Base-by-base conservation (phyloP, 2,329 filamentous ascomycete genomes). In the Penicillium carneum region DNA sequence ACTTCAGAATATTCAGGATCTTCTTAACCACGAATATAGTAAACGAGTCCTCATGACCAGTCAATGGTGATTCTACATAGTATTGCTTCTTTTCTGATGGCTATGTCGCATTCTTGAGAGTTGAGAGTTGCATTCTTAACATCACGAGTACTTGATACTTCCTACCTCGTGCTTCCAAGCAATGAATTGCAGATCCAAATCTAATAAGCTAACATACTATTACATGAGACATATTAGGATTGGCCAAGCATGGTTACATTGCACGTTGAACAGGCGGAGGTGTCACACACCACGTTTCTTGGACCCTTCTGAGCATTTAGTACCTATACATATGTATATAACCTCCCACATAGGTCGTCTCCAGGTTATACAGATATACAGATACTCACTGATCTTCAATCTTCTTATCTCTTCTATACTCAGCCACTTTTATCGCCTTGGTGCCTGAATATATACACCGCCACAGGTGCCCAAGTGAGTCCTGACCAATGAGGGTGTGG, bases 401-500 rank as follows among this genome's bases (percentile, higher is more conserved):
- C 12, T 34, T 49, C 12, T 16, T 11, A 26, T 38, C 8, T 16
- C 2, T 39, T 38, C 14, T 23, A 58, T 31, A 36, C 29, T 38
- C 29, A 63, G 57, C 46, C 61, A 51, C 51, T 10, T 3, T 36
- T 36, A 1, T 16, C 49, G 42, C 42, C 41, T 56, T 38, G n/a
- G 20, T 54, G 51, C 51, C 51, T 54, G 14, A 11, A 49, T 2
- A 3, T 16, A 1, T 14, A 29, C 60, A 63, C 63, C 59, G 65
- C 67, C 67, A 55, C 64, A 55, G 20, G 18, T 42, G 38, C 67
- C 53, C 64, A 52, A 16, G 18, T 42, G 38, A 42, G 23, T 18
- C 26, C 39, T 38, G 54, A 20, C 66, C 65, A 66, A 65, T 69
- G 56, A 68, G 56, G 43, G 53, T 23, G 53, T 47, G 59, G 59